Conservation (phyloP, 1,139 yeast species). For the Pichia sp. region DNA sequence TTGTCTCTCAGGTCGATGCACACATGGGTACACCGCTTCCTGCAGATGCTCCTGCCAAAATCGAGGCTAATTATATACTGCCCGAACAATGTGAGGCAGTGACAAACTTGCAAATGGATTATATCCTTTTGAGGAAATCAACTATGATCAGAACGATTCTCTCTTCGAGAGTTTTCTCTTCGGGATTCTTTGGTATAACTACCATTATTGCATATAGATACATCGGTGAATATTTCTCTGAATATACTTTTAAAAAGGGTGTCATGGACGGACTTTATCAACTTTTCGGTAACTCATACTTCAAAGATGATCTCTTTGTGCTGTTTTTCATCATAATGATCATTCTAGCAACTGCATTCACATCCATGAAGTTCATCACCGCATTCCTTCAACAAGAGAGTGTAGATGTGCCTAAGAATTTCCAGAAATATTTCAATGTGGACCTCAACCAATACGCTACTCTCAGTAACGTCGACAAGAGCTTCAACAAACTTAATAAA, state of each 20-base stretch:
- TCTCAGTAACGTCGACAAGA: conserved; percentile 20
- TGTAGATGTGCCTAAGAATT: conserved; percentile 39
- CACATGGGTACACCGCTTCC: conserved; percentile 37
- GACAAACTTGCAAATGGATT: conserved; percentile 56
- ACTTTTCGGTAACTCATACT: conserved; percentile 30
- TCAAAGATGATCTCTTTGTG: conserved; percentile 30
- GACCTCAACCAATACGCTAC: conserved; percentile 43
- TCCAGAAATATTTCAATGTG: conserved; percentile 44
- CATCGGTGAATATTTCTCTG: conserved; percentile 15
- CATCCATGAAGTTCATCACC: conserved; percentile 28
- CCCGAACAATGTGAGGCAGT: conserved; percentile 59
- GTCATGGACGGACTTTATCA: conserved; percentile 14
- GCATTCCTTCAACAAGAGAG: conserved; percentile 39
- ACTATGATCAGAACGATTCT: conserved; percentile 41
- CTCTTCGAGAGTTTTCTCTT: conserved; percentile 37
- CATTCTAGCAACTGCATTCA: conserved; percentile 24
- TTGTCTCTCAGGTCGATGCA: conserved; percentile 9
- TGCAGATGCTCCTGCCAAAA: conserved; percentile 40
- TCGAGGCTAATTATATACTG: conserved; percentile 36
- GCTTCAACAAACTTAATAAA: conserved; percentile 21
- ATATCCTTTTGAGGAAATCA: conserved; percentile 50
- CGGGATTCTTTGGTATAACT: conserved; percentile 7
- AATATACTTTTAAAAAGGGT: conserved; percentile 12
- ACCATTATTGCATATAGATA: conserved; percentile 8
- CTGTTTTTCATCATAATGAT: conserved; percentile 21